phyloP scores from a whole-genome alignment of 169 alveolate genomes.

The Eimeria praecox region DNA sequence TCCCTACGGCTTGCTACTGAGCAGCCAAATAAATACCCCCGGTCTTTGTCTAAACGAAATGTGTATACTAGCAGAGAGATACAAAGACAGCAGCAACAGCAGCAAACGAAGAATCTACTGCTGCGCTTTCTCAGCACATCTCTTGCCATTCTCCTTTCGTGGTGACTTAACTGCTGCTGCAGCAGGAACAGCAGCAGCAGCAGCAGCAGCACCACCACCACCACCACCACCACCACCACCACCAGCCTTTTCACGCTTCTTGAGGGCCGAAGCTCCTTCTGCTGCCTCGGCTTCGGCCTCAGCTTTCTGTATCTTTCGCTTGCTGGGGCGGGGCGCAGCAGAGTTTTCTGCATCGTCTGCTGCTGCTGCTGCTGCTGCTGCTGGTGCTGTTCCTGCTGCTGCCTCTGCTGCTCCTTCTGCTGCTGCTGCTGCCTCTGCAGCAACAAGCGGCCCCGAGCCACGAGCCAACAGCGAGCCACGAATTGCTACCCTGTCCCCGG shows the following conservation, averaged over 20 bases:
- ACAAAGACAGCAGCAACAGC: neutral
- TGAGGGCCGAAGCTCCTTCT: neutral
- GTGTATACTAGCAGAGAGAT: neutral
- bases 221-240: too few relatives aligned
- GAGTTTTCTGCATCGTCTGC: neutral
- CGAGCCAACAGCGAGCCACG: conserved; percentile 63
- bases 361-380: neutral
- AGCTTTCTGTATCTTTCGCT: neutral
- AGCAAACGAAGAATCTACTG: neutral
- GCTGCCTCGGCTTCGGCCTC: neutral
- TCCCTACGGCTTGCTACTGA: neutral
- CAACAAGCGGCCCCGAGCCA: conserved; percentile 62
- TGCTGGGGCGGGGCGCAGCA: neutral
- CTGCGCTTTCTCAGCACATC: neutral
- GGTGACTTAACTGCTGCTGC: neutral
- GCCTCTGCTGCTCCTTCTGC: neutral
- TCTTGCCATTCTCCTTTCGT: conserved; percentile 2
- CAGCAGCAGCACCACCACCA: conserved; percentile 52
- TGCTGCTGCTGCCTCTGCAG: neutral
- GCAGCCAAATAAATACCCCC: neutral
- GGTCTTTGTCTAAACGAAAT: neutral
- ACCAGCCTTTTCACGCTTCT: neutral
- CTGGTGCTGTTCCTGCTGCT: neutral
- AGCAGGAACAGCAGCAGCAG: neutral
- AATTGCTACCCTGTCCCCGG: conserved; percentile 46